Evolutionary conservation across 1,139 yeast genomes (phyloP), one percentile per base, ranked within the genome.

Genomic region (Geotrichum cucujoidarum): DNA sequence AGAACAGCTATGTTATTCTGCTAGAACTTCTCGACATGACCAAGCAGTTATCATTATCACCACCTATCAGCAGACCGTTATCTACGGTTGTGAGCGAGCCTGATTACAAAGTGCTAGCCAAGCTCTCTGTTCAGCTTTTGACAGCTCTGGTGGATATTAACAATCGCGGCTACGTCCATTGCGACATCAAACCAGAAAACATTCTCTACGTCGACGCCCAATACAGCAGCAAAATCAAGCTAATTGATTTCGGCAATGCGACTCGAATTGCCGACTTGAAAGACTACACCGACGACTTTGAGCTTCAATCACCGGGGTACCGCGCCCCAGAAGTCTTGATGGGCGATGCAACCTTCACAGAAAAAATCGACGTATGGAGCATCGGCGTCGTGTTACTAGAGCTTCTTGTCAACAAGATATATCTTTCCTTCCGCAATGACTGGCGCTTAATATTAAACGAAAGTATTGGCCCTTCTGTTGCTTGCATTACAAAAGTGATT

Each of bases 111-210:
- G 43, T 40, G 2, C 47, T 60, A 24, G 63, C 63, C 17, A 58
- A 57, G 32, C 42, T 59, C 14, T 57, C 59, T 1, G 40, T 55
- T 20, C 63, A 60, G 49, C 40, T 60, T 18, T 48, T 60, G 14
- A 32, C 54, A 13, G 60, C 58, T 10, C 45, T 59, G 18, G 53
- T 48, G 11, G 60, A 57, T 25, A 46, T 59, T 14, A 81, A 81
- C 54, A 68, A 73, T 7, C 69, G 72, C 37, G 75, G 77, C 31
- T 75, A 83, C 8, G 84, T 75, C 55, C 95, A 86, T 60, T 85
- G 95, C 65, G 95, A 86, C 62, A 73, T 86, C 55, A 84, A 86
- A 63, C 95, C 95, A 1, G 95, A 86, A 63, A 86, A 86, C 61
- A 76, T 86, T 35, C 68, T 86, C 73, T 59, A 55, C 40, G 50